These are phyloP conservation scores for Fusarium udum DNA, from an alignment of 2,329 filamentous ascomycete genomes.

Conservation along the genomic window DNA sequence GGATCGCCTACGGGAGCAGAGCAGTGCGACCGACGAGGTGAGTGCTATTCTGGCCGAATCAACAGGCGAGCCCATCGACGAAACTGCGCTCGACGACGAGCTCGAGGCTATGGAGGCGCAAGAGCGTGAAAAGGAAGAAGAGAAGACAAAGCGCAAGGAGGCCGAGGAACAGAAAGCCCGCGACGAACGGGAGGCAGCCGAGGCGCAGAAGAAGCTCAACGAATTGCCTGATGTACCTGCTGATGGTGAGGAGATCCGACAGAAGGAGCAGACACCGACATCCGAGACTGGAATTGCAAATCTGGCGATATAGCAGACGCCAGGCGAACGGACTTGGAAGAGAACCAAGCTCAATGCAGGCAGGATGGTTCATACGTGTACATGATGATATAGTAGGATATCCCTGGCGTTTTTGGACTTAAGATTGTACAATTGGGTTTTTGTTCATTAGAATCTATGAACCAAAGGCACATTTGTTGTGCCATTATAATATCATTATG, in stretches of 20 bases:
- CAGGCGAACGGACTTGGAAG: slow-evolving; percentile 40
- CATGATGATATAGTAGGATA: slow-evolving; percentile 31
- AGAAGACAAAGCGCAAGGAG: slow-evolving; percentile 56
- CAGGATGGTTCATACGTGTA: slow-evolving; percentile 21
- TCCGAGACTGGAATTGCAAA: slow-evolving; percentile 52
- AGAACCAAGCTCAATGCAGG: slow-evolving; percentile 25
- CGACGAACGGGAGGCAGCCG: slow-evolving; percentile 56
- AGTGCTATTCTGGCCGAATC: slow-evolving; percentile 76
- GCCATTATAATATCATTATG: slow-evolving; percentile 8
- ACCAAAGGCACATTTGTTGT: slow-evolving; percentile 3
- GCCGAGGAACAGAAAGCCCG: slow-evolving; percentile 52
- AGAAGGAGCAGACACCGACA: slow-evolving; percentile 46
- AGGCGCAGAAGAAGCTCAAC: slow-evolving; percentile 63
- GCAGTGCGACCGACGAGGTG: slow-evolving; percentile 84
- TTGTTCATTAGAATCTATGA: slow-evolving; percentile 34
- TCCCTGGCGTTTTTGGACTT: slow-evolving; percentile 28
- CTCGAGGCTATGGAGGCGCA: slow-evolving; percentile 77
- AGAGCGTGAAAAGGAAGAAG: slow-evolving; percentile 63
- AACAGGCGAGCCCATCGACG: slow-evolving; percentile 69
- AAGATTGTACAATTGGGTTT: slow-evolving; percentile 15
- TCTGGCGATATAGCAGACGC: slow-evolving; percentile 42
- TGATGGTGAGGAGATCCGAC: slow-evolving; percentile 48
- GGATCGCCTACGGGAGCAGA: slow-evolving; percentile 79
- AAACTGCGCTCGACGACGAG: slow-evolving; percentile 87
- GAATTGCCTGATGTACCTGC: slow-evolving; percentile 55